A percentile compares a stretch with the other conserved stretches of the same genome.
phyloP scores from a whole-genome alignment of 1,284 basidiomycete species.

The Kalmanozyma brasiliensis region DNA sequence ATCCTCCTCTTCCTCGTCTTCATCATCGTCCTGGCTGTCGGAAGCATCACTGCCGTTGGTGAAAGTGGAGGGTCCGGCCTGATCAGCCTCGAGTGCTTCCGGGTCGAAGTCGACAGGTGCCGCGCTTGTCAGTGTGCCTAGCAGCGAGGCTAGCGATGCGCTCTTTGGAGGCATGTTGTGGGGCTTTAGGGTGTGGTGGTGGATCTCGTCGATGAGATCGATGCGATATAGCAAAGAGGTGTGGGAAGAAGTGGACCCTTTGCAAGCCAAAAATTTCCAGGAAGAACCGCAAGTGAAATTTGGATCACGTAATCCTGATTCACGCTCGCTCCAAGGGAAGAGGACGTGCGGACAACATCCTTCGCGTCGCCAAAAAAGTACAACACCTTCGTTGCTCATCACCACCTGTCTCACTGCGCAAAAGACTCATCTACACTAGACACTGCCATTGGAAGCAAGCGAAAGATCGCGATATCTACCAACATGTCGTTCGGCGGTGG shows the following conservation, averaged over 20 bases:
- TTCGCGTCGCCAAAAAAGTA: constrained; percentile 29
- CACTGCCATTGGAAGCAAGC: no score
- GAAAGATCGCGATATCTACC: not conserved
- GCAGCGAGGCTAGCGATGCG: constrained; percentile 33
- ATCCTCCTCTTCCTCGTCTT: constrained; percentile 22
- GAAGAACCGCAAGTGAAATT: constrained; percentile 6
- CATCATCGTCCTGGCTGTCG: constrained; percentile 13
- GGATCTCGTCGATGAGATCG: not conserved
- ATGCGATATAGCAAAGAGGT: no score
- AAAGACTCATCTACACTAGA: no score
- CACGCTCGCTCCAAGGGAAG: not conserved
- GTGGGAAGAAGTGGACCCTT: no score
- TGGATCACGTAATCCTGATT: constrained; percentile 41
- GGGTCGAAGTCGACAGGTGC: constrained; percentile 49
- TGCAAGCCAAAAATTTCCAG: constrained; percentile 7
- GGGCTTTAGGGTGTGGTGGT: no score
- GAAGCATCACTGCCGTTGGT: constrained; percentile 13
- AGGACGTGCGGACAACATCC: constrained; percentile 11
- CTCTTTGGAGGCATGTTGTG: constrained; percentile 39
- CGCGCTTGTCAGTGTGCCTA: constrained; percentile 42
- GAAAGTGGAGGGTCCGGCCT: constrained; percentile 18
- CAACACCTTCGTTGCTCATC: not conserved
- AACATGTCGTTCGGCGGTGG: constrained; percentile 52
- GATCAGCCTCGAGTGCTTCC: constrained; percentile 35
- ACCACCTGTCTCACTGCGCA: not conserved